Evolutionary conservation across 352 stramenopile genomes (phyloP).

Genomic region (Thalassiosira mediterranea): DNA sequence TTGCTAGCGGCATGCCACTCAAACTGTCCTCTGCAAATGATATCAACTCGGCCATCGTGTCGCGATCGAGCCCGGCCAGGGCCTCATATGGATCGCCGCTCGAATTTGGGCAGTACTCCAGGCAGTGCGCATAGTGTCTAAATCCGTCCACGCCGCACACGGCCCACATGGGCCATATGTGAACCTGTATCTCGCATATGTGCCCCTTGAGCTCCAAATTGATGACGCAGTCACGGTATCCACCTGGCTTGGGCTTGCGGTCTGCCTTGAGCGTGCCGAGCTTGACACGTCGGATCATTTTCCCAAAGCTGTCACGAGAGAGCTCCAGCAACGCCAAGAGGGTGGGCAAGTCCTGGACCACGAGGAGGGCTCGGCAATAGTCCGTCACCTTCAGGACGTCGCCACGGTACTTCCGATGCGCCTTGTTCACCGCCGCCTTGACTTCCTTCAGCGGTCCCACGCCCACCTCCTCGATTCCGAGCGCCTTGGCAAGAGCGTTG

Average conservation of each 20-base stretch:
- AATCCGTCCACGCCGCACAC: constrained; percentile 83
- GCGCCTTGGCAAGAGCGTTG: constrained; percentile 73
- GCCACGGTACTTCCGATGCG: constrained; percentile 78
- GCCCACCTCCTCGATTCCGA: constrained; percentile 80
- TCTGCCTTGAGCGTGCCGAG: constrained; percentile 74
- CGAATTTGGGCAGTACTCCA: constrained; percentile 81
- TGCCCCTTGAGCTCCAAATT: constrained; percentile 81
- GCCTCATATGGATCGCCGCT: constrained; percentile 77
- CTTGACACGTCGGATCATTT: constrained; percentile 80
- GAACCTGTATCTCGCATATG: constrained; percentile 83
- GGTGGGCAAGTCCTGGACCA: constrained; percentile 79
- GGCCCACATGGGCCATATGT: constrained; percentile 81
- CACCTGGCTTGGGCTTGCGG: constrained; percentile 61
- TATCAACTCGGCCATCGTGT: constrained; percentile 82
- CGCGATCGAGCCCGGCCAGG: constrained; percentile 77
- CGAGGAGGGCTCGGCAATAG: constrained; percentile 74
- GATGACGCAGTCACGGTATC: constrained; percentile 81
- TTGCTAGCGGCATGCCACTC: constrained; percentile 73
- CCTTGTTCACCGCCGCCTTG: constrained; percentile 67
- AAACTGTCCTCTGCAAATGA: constrained; percentile 82
- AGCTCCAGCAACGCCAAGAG: constrained; percentile 79
- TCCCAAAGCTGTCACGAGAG: constrained; percentile 73
- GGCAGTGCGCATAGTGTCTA: constrained; percentile 79
- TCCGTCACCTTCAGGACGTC: constrained; percentile 81
- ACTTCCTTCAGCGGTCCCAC: constrained; percentile 78